Evolutionary conservation across 495 filamentous ascomycete species (phyloP).

Genomic region (Pyronema omphalodes): DNA sequence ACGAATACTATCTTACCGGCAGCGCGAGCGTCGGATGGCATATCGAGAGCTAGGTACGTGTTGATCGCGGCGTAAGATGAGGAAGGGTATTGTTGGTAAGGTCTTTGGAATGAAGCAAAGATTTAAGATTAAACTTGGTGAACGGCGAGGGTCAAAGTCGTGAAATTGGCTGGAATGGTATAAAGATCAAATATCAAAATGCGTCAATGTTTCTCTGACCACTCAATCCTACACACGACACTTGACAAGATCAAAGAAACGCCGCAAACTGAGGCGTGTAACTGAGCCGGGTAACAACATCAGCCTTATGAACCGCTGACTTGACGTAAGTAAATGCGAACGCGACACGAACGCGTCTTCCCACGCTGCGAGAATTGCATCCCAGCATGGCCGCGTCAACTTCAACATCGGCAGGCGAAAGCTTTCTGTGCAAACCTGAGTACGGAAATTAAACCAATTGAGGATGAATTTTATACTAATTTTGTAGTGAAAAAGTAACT

Average conservation of each 20-base stretch:
- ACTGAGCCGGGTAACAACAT: no score
- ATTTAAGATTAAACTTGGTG: no score
- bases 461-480: background rate
- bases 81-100: no score
- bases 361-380: background rate
- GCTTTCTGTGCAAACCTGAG: background rate
- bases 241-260: no score
- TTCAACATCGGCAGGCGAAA: background rate
- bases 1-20: constrained; percentile 45
- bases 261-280: no score
- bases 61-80: background rate
- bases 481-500: background rate
- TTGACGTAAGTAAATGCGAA: background rate
- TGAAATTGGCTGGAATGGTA: no score
- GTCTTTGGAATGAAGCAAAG: no score
- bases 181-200: no score
- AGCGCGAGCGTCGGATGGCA: constrained; percentile 1
- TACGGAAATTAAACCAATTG: background rate
- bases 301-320: no score
- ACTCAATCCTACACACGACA: no score
- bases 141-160: no score
- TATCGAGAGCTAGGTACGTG: background rate
- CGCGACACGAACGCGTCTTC: background rate
- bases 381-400: background rate
- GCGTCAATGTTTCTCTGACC: no score